Evolutionary conservation across 2,329 filamentous ascomycete species (phyloP).

Genomic region (Westerdykella aurantiaca): DNA sequence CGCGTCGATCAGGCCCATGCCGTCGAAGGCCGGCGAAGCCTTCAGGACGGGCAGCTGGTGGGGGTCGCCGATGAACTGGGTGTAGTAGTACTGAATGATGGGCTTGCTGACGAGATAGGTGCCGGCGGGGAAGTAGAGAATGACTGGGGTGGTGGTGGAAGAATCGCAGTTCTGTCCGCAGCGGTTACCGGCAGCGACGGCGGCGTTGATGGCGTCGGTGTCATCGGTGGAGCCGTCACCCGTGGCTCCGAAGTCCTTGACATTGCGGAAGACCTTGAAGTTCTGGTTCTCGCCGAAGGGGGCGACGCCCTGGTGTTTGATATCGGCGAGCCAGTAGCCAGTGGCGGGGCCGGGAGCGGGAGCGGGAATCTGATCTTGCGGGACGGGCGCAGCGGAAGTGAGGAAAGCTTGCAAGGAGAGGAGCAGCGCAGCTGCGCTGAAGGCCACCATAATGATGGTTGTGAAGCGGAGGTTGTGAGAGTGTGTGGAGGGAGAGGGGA

Average conservation of each 20-base stretch:
- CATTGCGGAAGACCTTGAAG: constrained; percentile 58
- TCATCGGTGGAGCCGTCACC: constrained; percentile 70
- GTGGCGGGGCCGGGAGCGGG: constrained; percentile 26
- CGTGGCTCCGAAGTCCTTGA: constrained; percentile 41
- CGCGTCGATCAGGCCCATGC: constrained; percentile 84
- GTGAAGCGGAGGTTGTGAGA: constrained; percentile 13
- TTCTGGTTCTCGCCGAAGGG: constrained; percentile 54
- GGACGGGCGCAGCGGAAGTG: constrained; percentile 17
- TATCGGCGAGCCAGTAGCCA: constrained; percentile 65
- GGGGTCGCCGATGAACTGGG: constrained; percentile 82
- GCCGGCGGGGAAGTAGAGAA: constrained; percentile 88
- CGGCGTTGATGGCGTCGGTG: constrained; percentile 79
- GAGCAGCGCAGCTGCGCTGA: constrained; percentile 34
- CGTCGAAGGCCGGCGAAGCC: constrained; percentile 56
- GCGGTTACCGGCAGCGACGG: constrained; percentile 69
- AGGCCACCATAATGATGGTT: constrained; percentile 34
- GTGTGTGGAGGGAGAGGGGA: neutral
- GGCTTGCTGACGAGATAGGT: constrained; percentile 77
- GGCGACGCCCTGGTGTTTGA: constrained; percentile 62
- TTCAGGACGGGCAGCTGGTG: constrained; percentile 67
- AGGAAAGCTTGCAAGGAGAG: constrained; percentile 34
- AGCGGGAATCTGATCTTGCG: constrained; percentile 8
- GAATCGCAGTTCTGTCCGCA: constrained; percentile 81
- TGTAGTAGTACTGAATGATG: constrained; percentile 85
- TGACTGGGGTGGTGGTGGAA: constrained; percentile 71